Evolutionary conservation across 768 basidiomycete species (phyloP), one percentile per base, ranked within the genome.

Genomic region (Hygrophoropsis aurantiaca): DNA sequence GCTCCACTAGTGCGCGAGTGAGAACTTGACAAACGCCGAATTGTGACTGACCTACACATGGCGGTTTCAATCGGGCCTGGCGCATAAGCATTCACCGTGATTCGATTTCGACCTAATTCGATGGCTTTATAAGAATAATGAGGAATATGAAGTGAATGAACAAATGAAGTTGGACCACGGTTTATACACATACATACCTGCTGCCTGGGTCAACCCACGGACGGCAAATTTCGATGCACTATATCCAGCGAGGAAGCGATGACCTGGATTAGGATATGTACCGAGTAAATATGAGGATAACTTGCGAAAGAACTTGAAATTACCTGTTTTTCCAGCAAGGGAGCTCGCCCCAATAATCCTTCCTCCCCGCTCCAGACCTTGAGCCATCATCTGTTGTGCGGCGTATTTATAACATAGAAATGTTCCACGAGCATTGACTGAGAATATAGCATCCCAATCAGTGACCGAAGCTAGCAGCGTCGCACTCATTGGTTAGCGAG

Each of bases 351-450:
- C 71, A 10, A 77, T 65, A 13, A 77, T 74, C 11, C 74, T 58
- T 2, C 75, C 74, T 11, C 72, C 70, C 8, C 57, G 48, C 27
- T n/a, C n/a, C 5, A 37, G 51, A 5, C 71, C 73, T 51, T 72
- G 76, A 24, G 66, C 64, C 40, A 77, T 58, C 76, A 76, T 76
- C 48, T 71, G 66, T 21, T 54, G 52, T 7, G 73, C 75, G 10
- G 72, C 76, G 42, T 68, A 61, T 49, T 74, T 75, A 51, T 72
- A 74, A 40, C 65, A 67, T n/a, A 74, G 56, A 52, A 76, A 64
- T 0, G 62, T 61, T 5, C 77, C 73, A 13, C 62, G 65, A 21
- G 65, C 60, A 34, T 78, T 78, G 40, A 74, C 61, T 2, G 62
- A 46, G 16, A 70, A 50, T 9, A 67, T 39, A 18, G 52, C 47